Percentiles rank a stretch among this genome's conserved stretches.
Conservation (phyloP, 2,329 filamentous ascomycete species). For the Neofusicoccum sp. region DNA sequence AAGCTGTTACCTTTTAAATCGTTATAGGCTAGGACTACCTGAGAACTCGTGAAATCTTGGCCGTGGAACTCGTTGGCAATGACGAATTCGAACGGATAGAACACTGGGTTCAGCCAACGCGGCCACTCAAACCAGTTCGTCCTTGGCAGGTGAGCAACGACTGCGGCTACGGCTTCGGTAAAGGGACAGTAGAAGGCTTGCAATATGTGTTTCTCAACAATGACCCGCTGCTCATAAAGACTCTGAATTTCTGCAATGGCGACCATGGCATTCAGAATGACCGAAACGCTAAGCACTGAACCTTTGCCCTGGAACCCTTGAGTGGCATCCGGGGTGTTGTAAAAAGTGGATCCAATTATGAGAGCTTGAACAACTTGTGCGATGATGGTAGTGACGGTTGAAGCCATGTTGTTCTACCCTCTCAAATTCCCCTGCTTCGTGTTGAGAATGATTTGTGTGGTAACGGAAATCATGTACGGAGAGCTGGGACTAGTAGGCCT, state of each 20-base stretch:
- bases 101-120: slow-evolving; percentile 74
- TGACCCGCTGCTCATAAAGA: slow-evolving; percentile 80
- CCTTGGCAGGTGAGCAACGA: slow-evolving; percentile 85
- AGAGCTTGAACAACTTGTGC: too few relatives aligned
- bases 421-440: too few relatives aligned
- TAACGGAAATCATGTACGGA: too few relatives aligned
- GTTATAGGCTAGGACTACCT: slow-evolving; percentile 40
- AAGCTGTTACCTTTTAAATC: slow-evolving; percentile 28
- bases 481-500: too few relatives aligned
- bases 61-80: slow-evolving; percentile 75
- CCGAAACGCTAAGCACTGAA: too few relatives aligned
- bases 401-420: too few relatives aligned
- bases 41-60: slow-evolving; percentile 55
- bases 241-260: background rate
- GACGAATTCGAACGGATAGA: slow-evolving; percentile 75
- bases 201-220: slow-evolving; percentile 83
- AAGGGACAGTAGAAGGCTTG: slow-evolving; percentile 90
- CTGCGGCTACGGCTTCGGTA: slow-evolving; percentile 79
- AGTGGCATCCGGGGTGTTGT: too few relatives aligned
- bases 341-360: too few relatives aligned
- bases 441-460: too few relatives aligned
- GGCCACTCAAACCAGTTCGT: slow-evolving; percentile 79
- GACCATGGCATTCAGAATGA: too few relatives aligned
- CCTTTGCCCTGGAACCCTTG: too few relatives aligned
- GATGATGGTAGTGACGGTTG: too few relatives aligned